Evolutionary conservation across 106 monocot species (phyloP).

Genomic region (Allium cepa): DNA sequence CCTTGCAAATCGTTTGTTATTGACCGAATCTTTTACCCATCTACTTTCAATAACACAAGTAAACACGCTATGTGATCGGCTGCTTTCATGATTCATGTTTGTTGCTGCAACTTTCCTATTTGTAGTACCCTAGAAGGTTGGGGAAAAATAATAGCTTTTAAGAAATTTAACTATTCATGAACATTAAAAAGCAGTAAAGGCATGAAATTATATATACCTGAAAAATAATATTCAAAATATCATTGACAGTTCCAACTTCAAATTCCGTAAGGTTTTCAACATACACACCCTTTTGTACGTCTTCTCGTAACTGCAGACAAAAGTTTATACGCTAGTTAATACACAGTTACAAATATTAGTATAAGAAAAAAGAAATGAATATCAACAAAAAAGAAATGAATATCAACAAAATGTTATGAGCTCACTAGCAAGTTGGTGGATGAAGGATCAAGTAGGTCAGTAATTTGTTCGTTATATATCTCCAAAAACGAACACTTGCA

Average conservation of each 20-base stretch:
- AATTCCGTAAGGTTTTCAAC: slow-evolving; percentile 90
- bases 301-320: slow-evolving; percentile 68
- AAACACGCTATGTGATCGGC: slow-evolving; percentile 93
- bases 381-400: background rate
- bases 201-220: slow-evolving; percentile 30
- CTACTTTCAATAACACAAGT: slow-evolving; percentile 90
- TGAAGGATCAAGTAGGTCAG: slow-evolving; percentile 93
- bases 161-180: too few species aligned
- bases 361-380: too few species aligned
- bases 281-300: slow-evolving; percentile 66
- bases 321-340: background rate
- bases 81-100: slow-evolving; percentile 95
- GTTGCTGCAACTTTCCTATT: slow-evolving; percentile 94
- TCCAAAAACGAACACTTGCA: slow-evolving; percentile 96
- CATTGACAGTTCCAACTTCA: slow-evolving; percentile 72
- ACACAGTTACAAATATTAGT: too few species aligned
- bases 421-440: slow-evolving; percentile 80
- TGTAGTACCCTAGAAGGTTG: slow-evolving; percentile 50
- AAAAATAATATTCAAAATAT: slow-evolving; percentile 73
- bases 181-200: background rate
- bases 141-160: too few species aligned
- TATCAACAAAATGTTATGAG: slow-evolving; percentile 8
- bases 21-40: slow-evolving; percentile 76
- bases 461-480: slow-evolving; percentile 97
- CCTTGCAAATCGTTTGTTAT: slow-evolving; percentile 77